Evolutionary conservation across 192 early-diverging fungal species (phyloP).

Genomic region (Backusella morwellensis): DNA sequence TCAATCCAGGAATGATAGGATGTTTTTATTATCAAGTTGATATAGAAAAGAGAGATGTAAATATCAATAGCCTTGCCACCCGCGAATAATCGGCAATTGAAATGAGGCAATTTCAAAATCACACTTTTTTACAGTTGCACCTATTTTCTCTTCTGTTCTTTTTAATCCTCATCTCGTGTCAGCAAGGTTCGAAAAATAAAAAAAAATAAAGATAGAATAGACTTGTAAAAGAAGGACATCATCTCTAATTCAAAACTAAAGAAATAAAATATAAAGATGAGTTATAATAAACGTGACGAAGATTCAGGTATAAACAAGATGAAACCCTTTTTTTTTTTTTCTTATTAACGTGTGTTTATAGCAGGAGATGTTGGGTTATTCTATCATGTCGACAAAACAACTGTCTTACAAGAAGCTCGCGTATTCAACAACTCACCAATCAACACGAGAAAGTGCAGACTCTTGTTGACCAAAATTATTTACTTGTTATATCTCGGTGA

Average conservation of each 20-base stretch:
- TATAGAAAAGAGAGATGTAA: too few relatives aligned
- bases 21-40: too few relatives aligned
- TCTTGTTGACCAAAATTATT: constrained; percentile 90
- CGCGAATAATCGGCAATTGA: background rate
- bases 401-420: constrained; percentile 93
- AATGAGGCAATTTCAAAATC: background rate
- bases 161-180: constrained; percentile 4
- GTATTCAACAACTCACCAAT: constrained; percentile 97
- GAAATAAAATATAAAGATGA: constrained; percentile 37
- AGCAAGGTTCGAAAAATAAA: background rate
- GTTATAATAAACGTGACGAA: constrained; percentile 65
- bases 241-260: background rate
- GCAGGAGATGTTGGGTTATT: constrained; percentile 68
- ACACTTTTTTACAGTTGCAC: background rate
- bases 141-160: background rate
- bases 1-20: too few relatives aligned
- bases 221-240: background rate
- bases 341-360: background rate
- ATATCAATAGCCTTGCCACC: too few relatives aligned
- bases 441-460: constrained; percentile 90
- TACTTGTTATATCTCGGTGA: constrained; percentile 91
- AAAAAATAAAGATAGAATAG: background rate
- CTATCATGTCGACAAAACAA: constrained; percentile 88
- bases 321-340: background rate
- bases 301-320: constrained; percentile 52